phyloP scores from a whole-genome alignment of 257 asterid genomes.

The Solanum pinnatisectum region DNA sequence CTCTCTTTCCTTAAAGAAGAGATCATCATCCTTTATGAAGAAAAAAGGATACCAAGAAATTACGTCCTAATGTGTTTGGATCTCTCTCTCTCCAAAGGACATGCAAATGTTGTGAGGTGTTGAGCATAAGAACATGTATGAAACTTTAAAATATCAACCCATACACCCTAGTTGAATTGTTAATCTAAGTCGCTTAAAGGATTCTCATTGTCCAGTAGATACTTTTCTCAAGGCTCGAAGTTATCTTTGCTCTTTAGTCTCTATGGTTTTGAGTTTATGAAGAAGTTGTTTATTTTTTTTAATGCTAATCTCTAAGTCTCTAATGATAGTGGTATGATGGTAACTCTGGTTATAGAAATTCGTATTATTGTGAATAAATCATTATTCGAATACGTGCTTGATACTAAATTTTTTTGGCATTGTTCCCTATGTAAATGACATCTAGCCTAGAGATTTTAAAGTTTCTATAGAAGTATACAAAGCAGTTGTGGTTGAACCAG shows the following conservation, averaged over 20 bases:
- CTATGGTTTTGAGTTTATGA: too few relatives aligned
- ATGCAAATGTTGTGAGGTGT: not conserved
- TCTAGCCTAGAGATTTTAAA: too few relatives aligned
- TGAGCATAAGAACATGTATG: not conserved
- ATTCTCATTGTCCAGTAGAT: not conserved
- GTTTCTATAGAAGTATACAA: too few relatives aligned
- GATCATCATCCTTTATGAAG: not conserved
- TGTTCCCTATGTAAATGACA: too few relatives aligned
- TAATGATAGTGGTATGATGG: not conserved
- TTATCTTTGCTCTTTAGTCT: not conserved
- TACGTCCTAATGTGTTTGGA: not conserved
- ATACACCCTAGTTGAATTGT: not conserved
- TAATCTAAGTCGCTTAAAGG: not conserved
- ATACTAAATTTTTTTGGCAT: too few relatives aligned
- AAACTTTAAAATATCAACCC: too few relatives aligned
- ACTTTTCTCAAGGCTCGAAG: not conserved
- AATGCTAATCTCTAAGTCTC: not conserved
- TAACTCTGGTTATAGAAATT: too few relatives aligned
- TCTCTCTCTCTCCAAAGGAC: not conserved
- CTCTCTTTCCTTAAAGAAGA: not conserved
- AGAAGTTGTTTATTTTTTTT: too few relatives aligned
- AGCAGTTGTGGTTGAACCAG: too few relatives aligned
- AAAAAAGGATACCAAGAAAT: too few relatives aligned
- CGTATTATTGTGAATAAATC: too few relatives aligned
- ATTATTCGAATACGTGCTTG: too few relatives aligned